These are phyloP conservation scores for Bolboschoenoplectus hybrid DNA, from an alignment of 202 grass and related monocot species.

Conservation along the genomic window DNA sequence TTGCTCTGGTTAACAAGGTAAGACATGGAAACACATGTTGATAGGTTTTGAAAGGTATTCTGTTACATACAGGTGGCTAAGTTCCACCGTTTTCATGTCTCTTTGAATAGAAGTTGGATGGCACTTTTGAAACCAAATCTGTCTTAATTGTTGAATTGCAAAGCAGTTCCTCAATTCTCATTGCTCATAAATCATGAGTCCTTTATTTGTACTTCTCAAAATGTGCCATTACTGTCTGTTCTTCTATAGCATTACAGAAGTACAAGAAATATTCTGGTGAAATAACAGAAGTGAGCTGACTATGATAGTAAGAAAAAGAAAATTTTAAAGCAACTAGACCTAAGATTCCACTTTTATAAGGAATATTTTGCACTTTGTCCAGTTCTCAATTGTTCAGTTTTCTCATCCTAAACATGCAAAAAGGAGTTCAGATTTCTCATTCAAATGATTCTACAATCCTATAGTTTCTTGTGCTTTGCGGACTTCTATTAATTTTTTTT, in stretches of 20 bases:
- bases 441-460: too few species aligned
- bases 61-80: not conserved
- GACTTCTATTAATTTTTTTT: not conserved
- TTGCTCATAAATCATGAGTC: not conserved
- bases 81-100: too few species aligned
- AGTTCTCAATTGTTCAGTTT: too few species aligned
- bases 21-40: not conserved
- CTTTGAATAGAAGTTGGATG: too few species aligned
- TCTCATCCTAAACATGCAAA: too few species aligned
- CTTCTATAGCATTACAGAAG: not conserved
- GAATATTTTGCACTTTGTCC: too few species aligned
- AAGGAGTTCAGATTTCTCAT: too few species aligned
- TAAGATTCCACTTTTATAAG: not conserved
- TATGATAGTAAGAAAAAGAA: not conserved
- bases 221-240: not conserved
- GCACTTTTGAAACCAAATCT: too few species aligned
- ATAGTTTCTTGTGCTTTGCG: not conserved
- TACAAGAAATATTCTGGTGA: not conserved
- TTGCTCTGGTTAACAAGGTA: constrained; percentile 50
- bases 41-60: not conserved
- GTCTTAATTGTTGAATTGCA: constrained; percentile 1
- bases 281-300: constrained; percentile 2
- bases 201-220: not conserved
- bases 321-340: not conserved
- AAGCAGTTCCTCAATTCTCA: not conserved